phyloP scores from a whole-genome alignment of 148 eudicot genomes.

The Cornus controversa region DNA sequence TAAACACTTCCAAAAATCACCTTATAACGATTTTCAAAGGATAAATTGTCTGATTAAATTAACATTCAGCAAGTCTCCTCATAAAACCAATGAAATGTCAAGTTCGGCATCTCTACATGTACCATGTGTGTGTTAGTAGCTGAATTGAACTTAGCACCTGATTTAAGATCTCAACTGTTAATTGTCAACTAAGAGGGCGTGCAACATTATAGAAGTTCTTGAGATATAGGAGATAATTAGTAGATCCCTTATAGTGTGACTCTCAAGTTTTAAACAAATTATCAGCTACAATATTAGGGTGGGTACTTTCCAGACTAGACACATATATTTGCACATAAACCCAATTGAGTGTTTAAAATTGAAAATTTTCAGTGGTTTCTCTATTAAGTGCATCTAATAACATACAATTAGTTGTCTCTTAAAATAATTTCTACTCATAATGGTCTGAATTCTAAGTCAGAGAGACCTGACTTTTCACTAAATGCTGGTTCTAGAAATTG shows the following conservation, averaged over 20 bases:
- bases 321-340: not conserved
- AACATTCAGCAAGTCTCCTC: not conserved
- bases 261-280: not conserved
- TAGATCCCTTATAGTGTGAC: not conserved
- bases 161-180: not conserved
- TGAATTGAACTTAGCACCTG: constrained; percentile 1
- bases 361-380: too few relatives aligned
- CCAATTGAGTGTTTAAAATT: too few relatives aligned
- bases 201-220: not conserved
- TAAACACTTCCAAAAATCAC: not conserved
- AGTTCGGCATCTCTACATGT: not conserved
- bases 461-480: too few relatives aligned
- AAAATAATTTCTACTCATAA: too few relatives aligned
- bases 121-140: not conserved
- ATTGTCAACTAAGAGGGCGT: not conserved
- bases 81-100: not conserved
- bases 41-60: not conserved
- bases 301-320: not conserved
- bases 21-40: not conserved
- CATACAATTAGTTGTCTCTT: too few relatives aligned
- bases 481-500: too few relatives aligned
- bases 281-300: not conserved
- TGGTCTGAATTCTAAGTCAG: too few relatives aligned
- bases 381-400: too few relatives aligned
- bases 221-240: not conserved